Conservation (phyloP, 2,329 filamentous ascomycete species). For the Phaeosphaeriaceae sp. region DNA sequence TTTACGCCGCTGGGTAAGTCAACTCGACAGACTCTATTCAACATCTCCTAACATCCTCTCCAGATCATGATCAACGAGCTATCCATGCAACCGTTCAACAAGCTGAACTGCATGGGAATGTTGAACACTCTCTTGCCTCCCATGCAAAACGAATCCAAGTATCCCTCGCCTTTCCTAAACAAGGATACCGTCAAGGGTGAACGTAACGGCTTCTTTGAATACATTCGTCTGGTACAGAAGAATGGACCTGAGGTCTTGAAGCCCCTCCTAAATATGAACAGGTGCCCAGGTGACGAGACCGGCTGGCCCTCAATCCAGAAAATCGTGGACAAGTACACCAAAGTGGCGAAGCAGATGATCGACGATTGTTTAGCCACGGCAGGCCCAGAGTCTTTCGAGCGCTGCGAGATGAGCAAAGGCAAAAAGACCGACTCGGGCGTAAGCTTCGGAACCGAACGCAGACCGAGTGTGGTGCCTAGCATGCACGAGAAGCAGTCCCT, state of each 20-base stretch:
- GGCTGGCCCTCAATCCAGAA: constrained; percentile 60
- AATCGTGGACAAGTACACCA: constrained; percentile 64
- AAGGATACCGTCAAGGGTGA: constrained; percentile 60
- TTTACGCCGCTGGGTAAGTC: constrained; percentile 67
- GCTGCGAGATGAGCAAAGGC: constrained; percentile 48
- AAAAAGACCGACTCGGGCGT: constrained; percentile 70
- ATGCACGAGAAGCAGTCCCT: constrained; percentile 33
- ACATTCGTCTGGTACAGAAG: constrained; percentile 64
- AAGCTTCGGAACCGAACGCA: constrained; percentile 58
- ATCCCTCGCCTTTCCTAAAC: constrained; percentile 60
- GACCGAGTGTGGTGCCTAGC: constrained; percentile 38
- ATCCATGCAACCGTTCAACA: constrained; percentile 66
- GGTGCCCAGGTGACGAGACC: constrained; percentile 57
- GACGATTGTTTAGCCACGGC: constrained; percentile 62
- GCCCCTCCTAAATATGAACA: constrained; percentile 61
- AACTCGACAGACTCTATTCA: not conserved
- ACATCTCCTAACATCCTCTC: constrained; percentile 10
- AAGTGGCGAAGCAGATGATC: constrained; percentile 65
- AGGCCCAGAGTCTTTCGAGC: constrained; percentile 43
- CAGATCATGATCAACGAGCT: constrained; percentile 71
- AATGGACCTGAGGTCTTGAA: constrained; percentile 61
- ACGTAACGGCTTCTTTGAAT: constrained; percentile 67
- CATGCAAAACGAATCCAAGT: constrained; percentile 43
- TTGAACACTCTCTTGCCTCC: constrained; percentile 72
- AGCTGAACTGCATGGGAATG: constrained; percentile 70